Evolutionary conservation across 768 basidiomycete species (phyloP).

Genomic region (Kwoniella sp.): DNA sequence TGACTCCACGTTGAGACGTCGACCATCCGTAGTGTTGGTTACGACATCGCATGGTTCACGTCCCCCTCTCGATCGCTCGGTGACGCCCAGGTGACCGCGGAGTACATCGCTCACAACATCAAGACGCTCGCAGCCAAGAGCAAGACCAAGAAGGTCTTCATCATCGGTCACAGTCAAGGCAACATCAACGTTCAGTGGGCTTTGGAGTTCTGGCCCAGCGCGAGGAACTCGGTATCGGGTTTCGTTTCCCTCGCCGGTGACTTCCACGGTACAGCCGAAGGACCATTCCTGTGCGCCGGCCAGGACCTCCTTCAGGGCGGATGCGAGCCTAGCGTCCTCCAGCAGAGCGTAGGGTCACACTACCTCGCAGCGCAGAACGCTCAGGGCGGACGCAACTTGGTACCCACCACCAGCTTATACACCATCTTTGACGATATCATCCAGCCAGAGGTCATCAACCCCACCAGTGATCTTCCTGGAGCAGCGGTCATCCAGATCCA

Average conservation of each 20-base stretch:
- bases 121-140: constrained; percentile 22
- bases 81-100: constrained; percentile 36
- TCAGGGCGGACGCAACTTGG: constrained; percentile 26
- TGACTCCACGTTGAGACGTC: not conserved
- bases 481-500: constrained; percentile 17
- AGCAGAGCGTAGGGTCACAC: constrained; percentile 34
- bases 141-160: constrained; percentile 33
- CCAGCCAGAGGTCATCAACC: constrained; percentile 28
- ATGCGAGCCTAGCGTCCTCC: constrained; percentile 33
- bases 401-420: constrained; percentile 35
- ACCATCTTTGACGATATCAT: constrained; percentile 41
- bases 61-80: constrained; percentile 24
- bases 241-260: constrained; percentile 35
- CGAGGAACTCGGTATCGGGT: constrained; percentile 17
- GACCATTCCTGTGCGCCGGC: constrained; percentile 17
- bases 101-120: constrained; percentile 41
- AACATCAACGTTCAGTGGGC: constrained; percentile 31
- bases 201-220: constrained; percentile 35
- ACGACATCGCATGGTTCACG: constrained; percentile 40
- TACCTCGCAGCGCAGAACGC: constrained; percentile 38
- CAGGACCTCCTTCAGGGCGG: constrained; percentile 20
- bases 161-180: constrained; percentile 40
- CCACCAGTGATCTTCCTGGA: constrained; percentile 24
- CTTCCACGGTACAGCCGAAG: constrained; percentile 39
- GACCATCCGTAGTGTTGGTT: constrained; percentile 28